A percentile compares a stretch with the other conserved stretches of the same genome.
phyloP scores from a whole-genome alignment of 2,329 filamentous ascomycete species.

The Mollisiaceae sp. region DNA sequence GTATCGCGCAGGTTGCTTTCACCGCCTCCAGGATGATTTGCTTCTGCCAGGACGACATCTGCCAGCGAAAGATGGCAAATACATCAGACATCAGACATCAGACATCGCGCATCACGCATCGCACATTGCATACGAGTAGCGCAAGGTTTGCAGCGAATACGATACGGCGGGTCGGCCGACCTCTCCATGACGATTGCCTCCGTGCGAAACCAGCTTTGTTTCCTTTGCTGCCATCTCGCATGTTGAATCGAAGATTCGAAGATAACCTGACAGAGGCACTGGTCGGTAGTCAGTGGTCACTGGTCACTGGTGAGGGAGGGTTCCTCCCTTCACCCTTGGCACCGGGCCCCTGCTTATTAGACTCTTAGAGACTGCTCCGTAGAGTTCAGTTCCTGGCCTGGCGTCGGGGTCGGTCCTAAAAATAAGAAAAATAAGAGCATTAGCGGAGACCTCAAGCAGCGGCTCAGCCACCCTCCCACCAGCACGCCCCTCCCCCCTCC shows the following conservation, averaged over 20 bases:
- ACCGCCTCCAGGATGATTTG: conserved; percentile 3
- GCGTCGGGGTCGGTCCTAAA: background rate
- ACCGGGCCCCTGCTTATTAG: no score
- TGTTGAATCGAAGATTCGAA: background rate
- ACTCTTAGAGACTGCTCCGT: no score
- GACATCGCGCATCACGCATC: no score
- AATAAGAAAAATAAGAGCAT: conserved; percentile 11
- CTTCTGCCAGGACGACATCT: conserved; percentile 1
- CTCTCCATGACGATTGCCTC: conserved; percentile 2
- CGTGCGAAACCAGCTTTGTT: background rate
- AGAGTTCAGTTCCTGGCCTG: conserved; percentile 2
- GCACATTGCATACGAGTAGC: background rate
- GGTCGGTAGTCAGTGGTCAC: no score
- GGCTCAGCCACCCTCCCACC: conserved; percentile 7
- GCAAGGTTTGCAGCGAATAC: background rate
- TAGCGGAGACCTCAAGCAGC: background rate
- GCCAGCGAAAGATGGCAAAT: background rate
- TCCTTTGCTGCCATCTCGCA: background rate
- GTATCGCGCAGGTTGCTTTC: background rate
- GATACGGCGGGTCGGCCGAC: conserved; percentile 1
- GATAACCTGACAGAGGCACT: background rate
- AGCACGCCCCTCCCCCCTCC: no score
- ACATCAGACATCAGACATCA: background rate
- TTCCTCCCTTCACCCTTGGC: no score
- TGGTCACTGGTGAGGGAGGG: no score